Base-by-base conservation (phyloP, 805 yeast species). In the Metschnikowia reukaufii region DNA sequence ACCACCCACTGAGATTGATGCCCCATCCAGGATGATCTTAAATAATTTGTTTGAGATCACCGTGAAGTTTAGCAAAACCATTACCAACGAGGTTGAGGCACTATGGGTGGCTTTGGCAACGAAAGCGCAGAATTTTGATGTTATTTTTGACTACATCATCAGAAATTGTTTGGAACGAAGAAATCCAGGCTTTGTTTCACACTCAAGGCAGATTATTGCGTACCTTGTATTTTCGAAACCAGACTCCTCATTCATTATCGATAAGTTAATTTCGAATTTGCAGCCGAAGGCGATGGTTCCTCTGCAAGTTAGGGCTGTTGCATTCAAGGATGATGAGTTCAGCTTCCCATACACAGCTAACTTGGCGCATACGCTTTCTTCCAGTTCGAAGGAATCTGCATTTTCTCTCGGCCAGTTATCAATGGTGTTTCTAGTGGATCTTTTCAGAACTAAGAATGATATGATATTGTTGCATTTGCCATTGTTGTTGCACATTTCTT, bases 231-330 rank as follows among this genome's bases (percentile, higher is more conserved):
- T 65, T 40, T 68, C 79, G 0, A 72, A 74, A 39, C 69, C 77
- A 2, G 81, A 81, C 40, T 65, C 68, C 4, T 69, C 74, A 0
- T 64, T 73, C 27, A 56, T 72, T 36, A 73, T 85, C 27, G 91
- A 88, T 45, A 75, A 81, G 10, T 69, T 95, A 47, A 69, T 90
- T 19, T 70, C 72, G 4, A 85, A 87, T 54, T 69, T 94, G 37
- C 87, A 86, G 55, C 97, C 98, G 2, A 86, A 83, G 54, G 74
- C 84, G 4, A 89, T 92, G 95, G 83, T 94, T n/a, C 96, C 97
- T 1, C 81, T 83, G 18, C 78, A 74, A 31, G 59, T 62, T 6
- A 45, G 50, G 18, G 16, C 13, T 5, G n/a, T 31, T 65, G 66
- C 6, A 61, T 53, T 13, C 36, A 59, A 5, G 25, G 64, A 71